Evolutionary conservation across 139 green algal genomes (phyloP).

Genomic region (Volvox reticuliferus): DNA sequence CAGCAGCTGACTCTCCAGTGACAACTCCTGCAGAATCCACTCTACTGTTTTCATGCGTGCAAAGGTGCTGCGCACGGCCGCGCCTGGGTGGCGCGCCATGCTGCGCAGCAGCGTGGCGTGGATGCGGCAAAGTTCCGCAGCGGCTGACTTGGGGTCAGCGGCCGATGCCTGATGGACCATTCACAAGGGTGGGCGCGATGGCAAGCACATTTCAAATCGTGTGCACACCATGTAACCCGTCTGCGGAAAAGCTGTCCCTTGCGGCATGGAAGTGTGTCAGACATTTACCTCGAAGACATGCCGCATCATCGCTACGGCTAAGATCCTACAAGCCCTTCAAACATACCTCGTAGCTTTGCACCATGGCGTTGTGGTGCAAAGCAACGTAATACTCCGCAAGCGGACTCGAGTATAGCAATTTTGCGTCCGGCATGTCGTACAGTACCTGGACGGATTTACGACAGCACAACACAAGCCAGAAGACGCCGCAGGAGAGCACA

Average conservation of each 20-base stretch:
- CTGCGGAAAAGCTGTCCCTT: no score
- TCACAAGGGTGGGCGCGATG: no score
- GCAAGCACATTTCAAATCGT: no score
- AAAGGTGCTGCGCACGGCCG: constrained; percentile 15
- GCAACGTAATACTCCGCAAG: constrained; percentile 63
- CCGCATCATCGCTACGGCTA: no score
- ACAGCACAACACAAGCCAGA: no score
- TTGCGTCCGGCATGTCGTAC: constrained; percentile 40
- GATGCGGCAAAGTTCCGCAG: constrained; percentile 47
- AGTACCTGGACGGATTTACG: constrained; percentile 28
- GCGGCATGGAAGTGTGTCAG: no score
- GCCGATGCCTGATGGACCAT: constrained; percentile 10
- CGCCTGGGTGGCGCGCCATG: constrained; percentile 22
- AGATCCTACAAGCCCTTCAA: not conserved
- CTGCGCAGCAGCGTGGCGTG: constrained; percentile 42
- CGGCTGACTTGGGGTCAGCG: constrained; percentile 33
- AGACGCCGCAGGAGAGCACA: no score
- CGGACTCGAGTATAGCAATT: not conserved
- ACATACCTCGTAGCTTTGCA: constrained; percentile 20
- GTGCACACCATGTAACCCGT: no score
- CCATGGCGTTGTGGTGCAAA: constrained; percentile 35
- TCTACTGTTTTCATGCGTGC: constrained; percentile 51
- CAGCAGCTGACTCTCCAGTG: constrained; percentile 58
- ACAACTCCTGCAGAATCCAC: constrained; percentile 69
- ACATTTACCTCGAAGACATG: no score